Percentiles rank a stretch among this genome's conserved stretches.
Conservation (phyloP, 176 grass and related monocot genomes). For the Lolium perenne region DNA sequence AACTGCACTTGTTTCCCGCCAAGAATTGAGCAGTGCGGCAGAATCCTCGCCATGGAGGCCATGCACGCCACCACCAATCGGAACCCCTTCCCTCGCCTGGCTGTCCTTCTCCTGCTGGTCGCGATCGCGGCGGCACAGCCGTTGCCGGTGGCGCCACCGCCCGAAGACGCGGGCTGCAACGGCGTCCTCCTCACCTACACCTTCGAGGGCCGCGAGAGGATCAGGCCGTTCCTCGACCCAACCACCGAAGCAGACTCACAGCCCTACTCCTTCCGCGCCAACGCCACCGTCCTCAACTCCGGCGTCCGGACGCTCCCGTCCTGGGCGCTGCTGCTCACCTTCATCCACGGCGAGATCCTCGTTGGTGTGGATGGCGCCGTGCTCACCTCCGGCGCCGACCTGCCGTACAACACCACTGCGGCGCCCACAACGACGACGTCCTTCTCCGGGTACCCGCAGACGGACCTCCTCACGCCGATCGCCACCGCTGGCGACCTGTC, state of each 20-base stretch:
- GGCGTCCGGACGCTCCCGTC: slow-evolving; percentile 53
- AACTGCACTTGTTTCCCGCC: background rate
- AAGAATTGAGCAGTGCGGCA: background rate
- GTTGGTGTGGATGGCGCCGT: slow-evolving; percentile 57
- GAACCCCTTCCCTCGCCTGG: background rate
- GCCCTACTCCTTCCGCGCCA: slow-evolving; percentile 71
- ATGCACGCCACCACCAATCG: background rate
- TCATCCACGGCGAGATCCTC: slow-evolving; percentile 66
- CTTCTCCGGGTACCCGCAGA: slow-evolving; percentile 73
- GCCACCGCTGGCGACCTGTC: slow-evolving; percentile 62
- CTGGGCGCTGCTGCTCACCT: slow-evolving; percentile 58
- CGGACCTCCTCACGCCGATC: slow-evolving; percentile 76
- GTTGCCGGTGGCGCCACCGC: slow-evolving; percentile 14
- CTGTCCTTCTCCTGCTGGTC: slow-evolving; percentile 14
- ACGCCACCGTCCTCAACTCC: slow-evolving; percentile 63
- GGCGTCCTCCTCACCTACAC: slow-evolving; percentile 69
- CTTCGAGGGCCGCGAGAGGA: slow-evolving; percentile 48
- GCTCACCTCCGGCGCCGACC: slow-evolving; percentile 54
- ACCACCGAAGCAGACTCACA: slow-evolving; percentile 32
- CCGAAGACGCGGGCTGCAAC: slow-evolving; percentile 57
- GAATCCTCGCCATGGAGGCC: background rate
- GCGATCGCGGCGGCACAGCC: slow-evolving; percentile 23
- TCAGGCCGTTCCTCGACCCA: slow-evolving; percentile 59
- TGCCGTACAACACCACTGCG: slow-evolving; percentile 70
- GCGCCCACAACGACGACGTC: slow-evolving; percentile 7